Conservation (phyloP, 352 stramenopile species). For the Globisporangium nunn region DNA sequence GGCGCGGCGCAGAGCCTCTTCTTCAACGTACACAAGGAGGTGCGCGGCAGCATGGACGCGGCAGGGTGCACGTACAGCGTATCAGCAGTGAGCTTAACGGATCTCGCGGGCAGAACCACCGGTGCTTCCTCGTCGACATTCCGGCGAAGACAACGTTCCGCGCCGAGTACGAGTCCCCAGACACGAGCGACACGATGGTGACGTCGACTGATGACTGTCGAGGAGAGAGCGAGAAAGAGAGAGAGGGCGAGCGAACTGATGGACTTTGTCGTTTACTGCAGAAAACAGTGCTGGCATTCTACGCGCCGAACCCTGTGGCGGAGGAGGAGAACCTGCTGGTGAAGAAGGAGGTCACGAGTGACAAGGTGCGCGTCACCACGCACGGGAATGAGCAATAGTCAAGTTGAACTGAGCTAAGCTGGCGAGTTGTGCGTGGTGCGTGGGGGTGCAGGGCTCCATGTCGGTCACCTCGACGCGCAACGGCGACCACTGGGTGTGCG, state of each 20-base stretch:
- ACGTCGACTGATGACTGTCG: not conserved
- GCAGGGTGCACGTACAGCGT: not conserved
- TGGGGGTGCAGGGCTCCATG: constrained; percentile 35
- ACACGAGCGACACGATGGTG: constrained; percentile 73
- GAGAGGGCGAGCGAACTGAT: too few species aligned
- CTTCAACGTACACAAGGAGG: constrained; percentile 55
- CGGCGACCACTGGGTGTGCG: constrained; percentile 72
- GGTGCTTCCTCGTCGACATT: constrained; percentile 80
- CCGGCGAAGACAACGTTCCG: constrained; percentile 66
- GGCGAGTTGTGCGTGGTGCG: too few species aligned
- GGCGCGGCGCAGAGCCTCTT: constrained; percentile 31
- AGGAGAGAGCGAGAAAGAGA: too few species aligned
- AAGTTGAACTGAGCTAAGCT: too few species aligned
- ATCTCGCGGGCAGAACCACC: constrained; percentile 30
- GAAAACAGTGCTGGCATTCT: constrained; percentile 60
- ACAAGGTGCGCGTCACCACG: constrained; percentile 28
- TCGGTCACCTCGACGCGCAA: constrained; percentile 56
- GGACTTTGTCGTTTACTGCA: constrained; percentile 10
- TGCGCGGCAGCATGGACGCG: constrained; percentile 6
- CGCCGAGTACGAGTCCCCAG: constrained; percentile 80
- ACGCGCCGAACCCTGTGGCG: constrained; percentile 33
- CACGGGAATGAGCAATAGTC: too few species aligned
- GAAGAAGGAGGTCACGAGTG: constrained; percentile 47
- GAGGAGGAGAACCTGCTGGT: constrained; percentile 38
- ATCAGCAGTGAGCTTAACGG: not conserved